Conservation (phyloP, 1,284 basidiomycete genomes). For the Ganoderma lingzhi region DNA sequence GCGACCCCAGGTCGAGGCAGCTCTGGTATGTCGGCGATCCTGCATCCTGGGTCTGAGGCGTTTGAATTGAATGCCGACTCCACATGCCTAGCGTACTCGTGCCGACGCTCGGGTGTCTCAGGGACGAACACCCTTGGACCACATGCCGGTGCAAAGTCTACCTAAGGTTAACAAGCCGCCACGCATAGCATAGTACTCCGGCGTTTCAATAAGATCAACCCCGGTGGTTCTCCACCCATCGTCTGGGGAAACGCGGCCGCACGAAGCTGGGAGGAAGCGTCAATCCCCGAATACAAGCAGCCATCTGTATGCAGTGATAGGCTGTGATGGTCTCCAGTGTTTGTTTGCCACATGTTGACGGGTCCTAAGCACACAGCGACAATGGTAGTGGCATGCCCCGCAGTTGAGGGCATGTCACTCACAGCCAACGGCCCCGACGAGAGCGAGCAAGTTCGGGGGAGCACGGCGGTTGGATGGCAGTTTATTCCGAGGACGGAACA, state of each 20-base stretch:
- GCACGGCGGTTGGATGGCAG: neutral
- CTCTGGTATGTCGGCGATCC: conserved; percentile 5
- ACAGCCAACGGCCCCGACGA: neutral
- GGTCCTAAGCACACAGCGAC: neutral
- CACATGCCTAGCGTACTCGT: neutral
- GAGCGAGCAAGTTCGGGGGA: neutral
- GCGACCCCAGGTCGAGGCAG: conserved; percentile 4
- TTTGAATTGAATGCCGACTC: neutral
- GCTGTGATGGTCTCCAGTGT: neutral
- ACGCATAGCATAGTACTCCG: neutral
- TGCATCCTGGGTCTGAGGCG: neutral
- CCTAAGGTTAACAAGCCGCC: neutral
- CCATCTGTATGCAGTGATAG: neutral
- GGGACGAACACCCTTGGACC: neutral
- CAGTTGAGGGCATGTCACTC: neutral
- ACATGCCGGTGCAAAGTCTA: neutral
- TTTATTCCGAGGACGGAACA: neutral
- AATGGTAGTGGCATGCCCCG: neutral
- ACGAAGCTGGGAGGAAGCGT: neutral
- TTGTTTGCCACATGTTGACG: neutral
- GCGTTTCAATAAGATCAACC: neutral
- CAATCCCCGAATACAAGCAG: neutral
- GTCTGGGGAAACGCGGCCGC: neutral
- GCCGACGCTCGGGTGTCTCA: neutral
- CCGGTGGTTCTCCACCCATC: neutral